Evolutionary conservation across 176 grass and related monocot genomes (phyloP).

Genomic region (Ananas comosus): DNA sequence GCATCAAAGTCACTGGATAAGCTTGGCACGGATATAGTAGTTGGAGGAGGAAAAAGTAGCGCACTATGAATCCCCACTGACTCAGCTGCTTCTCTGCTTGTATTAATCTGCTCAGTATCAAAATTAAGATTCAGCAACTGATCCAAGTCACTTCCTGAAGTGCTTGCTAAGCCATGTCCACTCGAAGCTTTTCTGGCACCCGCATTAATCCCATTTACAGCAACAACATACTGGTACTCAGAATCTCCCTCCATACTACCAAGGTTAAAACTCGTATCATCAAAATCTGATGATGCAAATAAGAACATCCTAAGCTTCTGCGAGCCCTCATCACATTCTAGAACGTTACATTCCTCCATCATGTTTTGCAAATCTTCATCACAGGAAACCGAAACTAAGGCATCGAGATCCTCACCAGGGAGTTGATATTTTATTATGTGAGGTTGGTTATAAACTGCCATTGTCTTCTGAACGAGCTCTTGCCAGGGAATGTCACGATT

Average conservation of each 20-base stretch:
- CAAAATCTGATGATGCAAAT: constrained; percentile 63
- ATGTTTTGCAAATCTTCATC: constrained; percentile 91
- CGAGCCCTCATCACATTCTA: constrained; percentile 57
- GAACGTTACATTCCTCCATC: constrained; percentile 74
- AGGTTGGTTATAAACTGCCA: constrained; percentile 47
- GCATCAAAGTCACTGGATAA: constrained; percentile 32
- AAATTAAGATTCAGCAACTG: constrained; percentile 64
- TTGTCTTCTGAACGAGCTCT: constrained; percentile 77
- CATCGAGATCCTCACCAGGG: constrained; percentile 87
- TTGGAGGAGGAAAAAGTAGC: constrained; percentile 16
- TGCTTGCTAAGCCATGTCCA: constrained; percentile 45
- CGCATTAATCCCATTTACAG: constrained; percentile 70
- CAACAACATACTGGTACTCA: constrained; percentile 82
- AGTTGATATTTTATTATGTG: constrained; percentile 89
- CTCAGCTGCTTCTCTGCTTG: constrained; percentile 27
- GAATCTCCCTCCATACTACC: constrained; percentile 85
- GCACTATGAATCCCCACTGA: constrained; percentile 23
- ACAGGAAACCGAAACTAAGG: constrained; percentile 68
- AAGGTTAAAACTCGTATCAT: constrained; percentile 61
- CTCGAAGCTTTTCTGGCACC: constrained; percentile 38
- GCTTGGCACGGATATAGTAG: constrained; percentile 22
- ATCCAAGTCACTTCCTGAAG: constrained; percentile 44
- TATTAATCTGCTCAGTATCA: constrained; percentile 33
- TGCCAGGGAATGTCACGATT: constrained; percentile 60
- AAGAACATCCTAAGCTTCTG: constrained; percentile 90